These are phyloP conservation scores for Pichia cephalocereana DNA, from an alignment of 805 yeast genomes.

Conservation along the genomic window DNA sequence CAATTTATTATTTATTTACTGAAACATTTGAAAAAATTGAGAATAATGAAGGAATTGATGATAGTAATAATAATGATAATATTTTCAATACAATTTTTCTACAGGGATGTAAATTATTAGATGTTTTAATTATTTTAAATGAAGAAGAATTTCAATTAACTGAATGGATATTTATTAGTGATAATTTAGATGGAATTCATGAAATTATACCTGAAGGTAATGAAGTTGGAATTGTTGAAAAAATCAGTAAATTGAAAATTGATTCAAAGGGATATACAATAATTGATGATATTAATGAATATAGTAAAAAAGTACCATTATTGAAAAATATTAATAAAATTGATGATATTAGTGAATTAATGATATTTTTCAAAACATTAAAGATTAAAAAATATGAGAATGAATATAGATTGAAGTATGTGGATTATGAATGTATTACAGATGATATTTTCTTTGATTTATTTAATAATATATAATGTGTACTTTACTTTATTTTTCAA, in stretches of 20 bases:
- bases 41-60: slow-evolving; percentile 7
- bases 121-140: slow-evolving; percentile 56
- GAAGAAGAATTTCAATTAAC: slow-evolving; percentile 67
- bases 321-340: slow-evolving; percentile 34
- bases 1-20: slow-evolving; percentile 43
- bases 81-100: slow-evolving; percentile 35
- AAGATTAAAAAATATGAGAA: slow-evolving; percentile 60
- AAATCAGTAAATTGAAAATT: slow-evolving; percentile 17
- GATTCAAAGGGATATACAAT: slow-evolving; percentile 15
- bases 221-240: slow-evolving; percentile 28
- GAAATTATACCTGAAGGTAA: slow-evolving; percentile 8
- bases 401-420: slow-evolving; percentile 40
- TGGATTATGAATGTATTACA: slow-evolving; percentile 39
- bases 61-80: neutral
- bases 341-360: slow-evolving; percentile 36
- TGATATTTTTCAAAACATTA: slow-evolving; percentile 56
- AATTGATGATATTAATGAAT: slow-evolving; percentile 3
- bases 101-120: slow-evolving; percentile 70
- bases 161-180: slow-evolving; percentile 82
- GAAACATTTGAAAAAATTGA: slow-evolving; percentile 21
- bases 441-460: slow-evolving; percentile 55
- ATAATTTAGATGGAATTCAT: slow-evolving; percentile 31
- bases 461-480: slow-evolving; percentile 16
- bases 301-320: slow-evolving; percentile 31
- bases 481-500: neutral